Evolutionary conservation across 2,329 filamentous ascomycete genomes (phyloP).

Genomic region (Arthrinium phaeospermum): DNA sequence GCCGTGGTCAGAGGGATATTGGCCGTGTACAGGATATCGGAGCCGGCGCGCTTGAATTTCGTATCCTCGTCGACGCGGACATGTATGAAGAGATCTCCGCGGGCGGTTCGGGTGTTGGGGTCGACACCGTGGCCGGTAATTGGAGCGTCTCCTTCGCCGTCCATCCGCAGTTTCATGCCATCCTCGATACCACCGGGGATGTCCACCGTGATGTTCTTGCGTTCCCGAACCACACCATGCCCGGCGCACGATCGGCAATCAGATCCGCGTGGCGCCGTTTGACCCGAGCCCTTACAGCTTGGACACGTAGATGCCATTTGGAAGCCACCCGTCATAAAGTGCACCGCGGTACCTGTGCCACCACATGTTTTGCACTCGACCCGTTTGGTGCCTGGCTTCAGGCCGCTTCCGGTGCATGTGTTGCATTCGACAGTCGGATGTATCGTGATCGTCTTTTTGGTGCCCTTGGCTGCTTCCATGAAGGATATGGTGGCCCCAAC

Average conservation of each 20-base stretch:
- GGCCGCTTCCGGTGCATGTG: conserved; percentile 81
- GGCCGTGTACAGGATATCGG: conserved; percentile 92
- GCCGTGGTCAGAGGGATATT: conserved; percentile 92
- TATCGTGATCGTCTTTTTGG: conserved; percentile 84
- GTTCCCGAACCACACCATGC: conserved; percentile 82
- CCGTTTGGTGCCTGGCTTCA: conserved; percentile 81
- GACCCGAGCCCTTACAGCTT: conserved; percentile 79
- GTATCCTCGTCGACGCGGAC: conserved; percentile 88
- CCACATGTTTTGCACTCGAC: conserved; percentile 79
- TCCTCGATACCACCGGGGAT: conserved; percentile 97
- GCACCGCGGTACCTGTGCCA: conserved; percentile 84
- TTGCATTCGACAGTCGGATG: conserved; percentile 81
- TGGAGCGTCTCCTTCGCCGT: conserved; percentile 86
- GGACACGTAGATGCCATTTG: conserved; percentile 93
- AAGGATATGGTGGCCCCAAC: conserved; percentile 93
- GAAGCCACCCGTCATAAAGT: conserved; percentile 91
- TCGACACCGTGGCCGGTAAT: conserved; percentile 73
- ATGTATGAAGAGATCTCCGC: conserved; percentile 89
- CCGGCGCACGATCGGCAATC: conserved; percentile 83
- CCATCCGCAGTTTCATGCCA: conserved; percentile 87
- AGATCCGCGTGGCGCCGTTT: conserved; percentile 75
- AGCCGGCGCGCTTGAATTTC: conserved; percentile 85
- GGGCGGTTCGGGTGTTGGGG: conserved; percentile 67
- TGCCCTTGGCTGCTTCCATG: conserved; percentile 93
- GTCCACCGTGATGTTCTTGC: conserved; percentile 84